Base-by-base conservation (phyloP, 176 grass and related monocot species). In the Chloris gayana region DNA sequence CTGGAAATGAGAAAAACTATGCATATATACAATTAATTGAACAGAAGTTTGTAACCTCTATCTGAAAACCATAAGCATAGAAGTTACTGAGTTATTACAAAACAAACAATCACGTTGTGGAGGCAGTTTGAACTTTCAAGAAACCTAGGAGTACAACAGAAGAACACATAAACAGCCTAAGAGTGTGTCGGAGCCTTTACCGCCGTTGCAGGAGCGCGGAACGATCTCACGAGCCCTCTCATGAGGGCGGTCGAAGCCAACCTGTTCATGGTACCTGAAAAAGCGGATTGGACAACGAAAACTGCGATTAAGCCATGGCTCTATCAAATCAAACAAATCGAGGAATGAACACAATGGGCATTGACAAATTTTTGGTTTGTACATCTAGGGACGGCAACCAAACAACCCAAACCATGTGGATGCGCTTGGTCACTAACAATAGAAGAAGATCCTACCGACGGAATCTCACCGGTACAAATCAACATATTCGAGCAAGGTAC, bases 261-360 rank as follows among this genome's bases (percentile, higher is more conserved):
- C 73, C 82, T 87, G 60, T 63, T 83, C 89, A 88, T 88, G 82
- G 29, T 69, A 27, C 39, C 87, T 89, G 87, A 67, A 78, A 15
- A 38, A 31, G 31, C 22, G 29, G 66, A 56, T 2, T 13, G 19
- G 81, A 70, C 8, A 27, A 35, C 51, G 50, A 51, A 66, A 31
- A 79, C 18, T 26, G 22, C 15, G 46, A 39, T 7, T 37, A 56
- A 12, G 31, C 22, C 18, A 27, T 14, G 46, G 32, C 25, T 79
- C n/a, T 13, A 17, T 4, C 63, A 37, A 67, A 17, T 4, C 63
- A 37, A 67, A 66, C 41, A 29, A 34, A 13, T 29, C 45, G 29
- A 51, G 61, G 32, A 77, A 67, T 51, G 21, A 67, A 14, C 41
- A 9, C n/a, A 26, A n/a, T 26, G 56, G 9, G 56, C 56, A 26